These are phyloP conservation scores for Quambalaria eucalypti DNA, from an alignment of 1,284 basidiomycete genomes.

Conservation along the genomic window DNA sequence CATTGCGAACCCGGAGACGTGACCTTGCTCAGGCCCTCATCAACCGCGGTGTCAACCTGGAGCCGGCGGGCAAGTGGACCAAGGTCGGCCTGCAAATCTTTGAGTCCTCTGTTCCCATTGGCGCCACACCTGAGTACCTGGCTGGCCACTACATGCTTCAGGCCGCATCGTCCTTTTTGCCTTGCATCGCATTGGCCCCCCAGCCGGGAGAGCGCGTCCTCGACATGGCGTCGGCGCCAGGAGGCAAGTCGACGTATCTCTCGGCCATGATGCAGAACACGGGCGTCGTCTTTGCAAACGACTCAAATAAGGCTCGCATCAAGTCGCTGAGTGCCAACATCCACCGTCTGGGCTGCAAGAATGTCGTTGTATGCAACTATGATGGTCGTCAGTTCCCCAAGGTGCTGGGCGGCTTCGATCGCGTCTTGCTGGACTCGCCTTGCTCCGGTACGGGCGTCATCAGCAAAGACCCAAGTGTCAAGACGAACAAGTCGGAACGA, in stretches of 20 bases:
- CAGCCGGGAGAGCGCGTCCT: constrained; percentile 88
- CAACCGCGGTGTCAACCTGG: constrained; percentile 81
- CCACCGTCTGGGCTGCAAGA: constrained; percentile 93
- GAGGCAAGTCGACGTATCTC: constrained; percentile 79
- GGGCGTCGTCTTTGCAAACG: constrained; percentile 95
- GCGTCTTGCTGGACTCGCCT: constrained; percentile 90
- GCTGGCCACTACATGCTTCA: constrained; percentile 99
- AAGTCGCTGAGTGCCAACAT: constrained; percentile 96
- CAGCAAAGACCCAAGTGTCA: constrained; percentile 92
- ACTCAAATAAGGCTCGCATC: constrained; percentile 85
- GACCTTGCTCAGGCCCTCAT: constrained; percentile 91
- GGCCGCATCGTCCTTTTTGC: constrained; percentile 96
- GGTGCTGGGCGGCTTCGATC: constrained; percentile 96
- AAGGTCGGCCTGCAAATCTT: constrained; percentile 97
- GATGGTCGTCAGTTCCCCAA: constrained; percentile 98
- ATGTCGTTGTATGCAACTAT: constrained; percentile 93
- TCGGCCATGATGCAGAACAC: constrained; percentile 80
- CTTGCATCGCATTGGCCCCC: constrained; percentile 87
- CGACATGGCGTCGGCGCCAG: constrained; percentile 97
- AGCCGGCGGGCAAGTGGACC: constrained; percentile 92
- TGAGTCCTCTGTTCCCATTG: constrained; percentile 85
- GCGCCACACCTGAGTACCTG: constrained; percentile 93
- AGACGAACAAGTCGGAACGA: constrained; percentile 93
- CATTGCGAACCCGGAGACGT: constrained; percentile 79
- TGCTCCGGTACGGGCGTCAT: constrained; percentile 98